A percentile compares a stretch with the other conserved stretches of the same genome.
phyloP scores from a whole-genome alignment of 768 basidiomycete genomes.

The Lactarius hatsudake region DNA sequence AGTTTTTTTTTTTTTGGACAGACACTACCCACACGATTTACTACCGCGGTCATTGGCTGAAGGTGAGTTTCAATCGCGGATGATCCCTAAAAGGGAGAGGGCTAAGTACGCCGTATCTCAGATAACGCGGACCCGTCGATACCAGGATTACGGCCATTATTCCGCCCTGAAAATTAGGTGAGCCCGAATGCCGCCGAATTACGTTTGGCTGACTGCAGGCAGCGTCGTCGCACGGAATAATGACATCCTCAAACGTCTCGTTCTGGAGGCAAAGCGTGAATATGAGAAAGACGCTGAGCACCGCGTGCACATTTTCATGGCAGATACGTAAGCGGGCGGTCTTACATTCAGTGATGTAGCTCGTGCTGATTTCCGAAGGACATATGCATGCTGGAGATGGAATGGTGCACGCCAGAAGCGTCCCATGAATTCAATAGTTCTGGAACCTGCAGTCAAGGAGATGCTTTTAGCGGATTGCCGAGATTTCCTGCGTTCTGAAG shows the following conservation, averaged over 20 bases:
- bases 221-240: slow-evolving; percentile 89
- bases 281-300: slow-evolving; percentile 92
- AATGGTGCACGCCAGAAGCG: slow-evolving; percentile 86
- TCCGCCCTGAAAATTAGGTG: slow-evolving; percentile 80
- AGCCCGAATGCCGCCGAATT: slow-evolving; percentile 26
- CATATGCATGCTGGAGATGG: slow-evolving; percentile 81
- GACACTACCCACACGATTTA: slow-evolving; percentile 88
- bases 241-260: slow-evolving; percentile 82
- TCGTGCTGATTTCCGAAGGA: slow-evolving; percentile 38
- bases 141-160: slow-evolving; percentile 71
- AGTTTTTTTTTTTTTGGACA: slow-evolving; percentile 32
- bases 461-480: slow-evolving; percentile 87
- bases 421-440: slow-evolving; percentile 89
- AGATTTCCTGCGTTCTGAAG: slow-evolving; percentile 80
- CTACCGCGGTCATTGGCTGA: slow-evolving; percentile 86
- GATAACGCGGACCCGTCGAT: slow-evolving; percentile 80
- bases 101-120: slow-evolving; percentile 32
- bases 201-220: slow-evolving; percentile 19
- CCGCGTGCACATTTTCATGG: slow-evolving; percentile 85
- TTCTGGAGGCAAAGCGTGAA: slow-evolving; percentile 82
- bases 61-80: slow-evolving; percentile 45
- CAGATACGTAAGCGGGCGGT: slow-evolving; percentile 69
- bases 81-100: slow-evolving; percentile 23
- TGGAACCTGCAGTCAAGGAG: slow-evolving; percentile 86
- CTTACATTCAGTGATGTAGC: slow-evolving; percentile 24